These are phyloP conservation scores for Vaccinium macrocarpon DNA, from an alignment of 148 eudicot species.

Conservation along the genomic window DNA sequence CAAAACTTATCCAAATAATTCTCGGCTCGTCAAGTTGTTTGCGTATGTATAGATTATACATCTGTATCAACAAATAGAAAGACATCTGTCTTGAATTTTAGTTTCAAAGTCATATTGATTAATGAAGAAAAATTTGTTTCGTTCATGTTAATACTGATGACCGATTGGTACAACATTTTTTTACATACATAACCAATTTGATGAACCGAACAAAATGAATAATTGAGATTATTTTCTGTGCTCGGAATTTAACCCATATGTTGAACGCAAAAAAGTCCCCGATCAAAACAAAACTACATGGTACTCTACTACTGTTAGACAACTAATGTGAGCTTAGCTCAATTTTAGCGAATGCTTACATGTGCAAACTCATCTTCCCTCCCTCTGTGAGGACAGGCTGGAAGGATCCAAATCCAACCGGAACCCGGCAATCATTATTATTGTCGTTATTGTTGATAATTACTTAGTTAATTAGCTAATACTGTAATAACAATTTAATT, in stretches of 20 bases:
- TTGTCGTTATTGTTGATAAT: slow-evolving; percentile 10
- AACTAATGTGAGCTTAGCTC: background rate
- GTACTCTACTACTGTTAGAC: background rate
- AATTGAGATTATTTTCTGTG: background rate
- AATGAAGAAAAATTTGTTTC: background rate
- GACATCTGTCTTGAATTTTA: background rate
- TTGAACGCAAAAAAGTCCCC: background rate
- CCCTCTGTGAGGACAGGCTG: slow-evolving; percentile 49
- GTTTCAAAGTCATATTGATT: background rate
- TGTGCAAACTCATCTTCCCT: slow-evolving; percentile 18
- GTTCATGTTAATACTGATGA: background rate
- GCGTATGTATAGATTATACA: background rate
- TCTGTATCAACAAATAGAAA: background rate
- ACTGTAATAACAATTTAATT: too few relatives aligned
- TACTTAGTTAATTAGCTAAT: background rate
- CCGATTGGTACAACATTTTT: too few relatives aligned
- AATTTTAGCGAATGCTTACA: slow-evolving; percentile 19
- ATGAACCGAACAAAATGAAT: too few relatives aligned
- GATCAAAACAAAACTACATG: background rate
- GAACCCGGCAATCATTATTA: slow-evolving; percentile 42
- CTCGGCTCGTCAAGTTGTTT: background rate
- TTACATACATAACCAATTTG: background rate
- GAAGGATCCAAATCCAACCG: slow-evolving; percentile 52
- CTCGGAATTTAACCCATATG: background rate
- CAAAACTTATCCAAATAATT: background rate